Conservation (phyloP, 441 rosid genomes). For the Hypseocharis bilobata region DNA sequence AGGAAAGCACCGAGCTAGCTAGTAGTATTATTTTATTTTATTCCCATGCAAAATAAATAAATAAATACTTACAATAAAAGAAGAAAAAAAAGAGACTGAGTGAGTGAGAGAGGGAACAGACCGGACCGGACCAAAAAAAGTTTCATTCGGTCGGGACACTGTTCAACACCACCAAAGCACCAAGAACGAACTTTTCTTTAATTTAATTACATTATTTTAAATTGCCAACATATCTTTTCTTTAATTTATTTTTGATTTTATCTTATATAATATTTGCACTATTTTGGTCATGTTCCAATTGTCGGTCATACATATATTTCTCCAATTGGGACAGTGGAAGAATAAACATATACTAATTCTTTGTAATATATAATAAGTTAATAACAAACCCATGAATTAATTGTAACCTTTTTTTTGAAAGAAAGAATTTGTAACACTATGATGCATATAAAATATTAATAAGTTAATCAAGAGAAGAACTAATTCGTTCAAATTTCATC, state of each 20-base stretch:
- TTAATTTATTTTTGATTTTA: background rate
- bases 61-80: no score
- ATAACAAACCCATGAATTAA: no score
- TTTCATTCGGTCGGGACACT: slow-evolving; percentile 37
- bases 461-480: no score
- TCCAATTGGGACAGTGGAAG: no score
- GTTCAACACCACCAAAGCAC: slow-evolving; percentile 32
- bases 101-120: slow-evolving; percentile 27
- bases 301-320: no score
- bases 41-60: slow-evolving; percentile 57
- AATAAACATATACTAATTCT: no score
- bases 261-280: background rate
- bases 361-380: no score
- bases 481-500: no score
- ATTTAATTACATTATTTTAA: background rate
- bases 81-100: slow-evolving; percentile 12
- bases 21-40: slow-evolving; percentile 20
- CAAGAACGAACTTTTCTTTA: slow-evolving; percentile 27
- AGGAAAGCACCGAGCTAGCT: background rate
- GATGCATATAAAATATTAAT: no score
- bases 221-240: background rate
- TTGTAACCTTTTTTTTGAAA: no score
- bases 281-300: background rate
- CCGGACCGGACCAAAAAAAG: slow-evolving; percentile 30
- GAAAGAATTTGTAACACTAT: no score